A percentile compares a stretch with the other conserved stretches of the same genome.
phyloP scores from a whole-genome alignment of 164 flowering plant species.

The Stephania japonica region DNA sequence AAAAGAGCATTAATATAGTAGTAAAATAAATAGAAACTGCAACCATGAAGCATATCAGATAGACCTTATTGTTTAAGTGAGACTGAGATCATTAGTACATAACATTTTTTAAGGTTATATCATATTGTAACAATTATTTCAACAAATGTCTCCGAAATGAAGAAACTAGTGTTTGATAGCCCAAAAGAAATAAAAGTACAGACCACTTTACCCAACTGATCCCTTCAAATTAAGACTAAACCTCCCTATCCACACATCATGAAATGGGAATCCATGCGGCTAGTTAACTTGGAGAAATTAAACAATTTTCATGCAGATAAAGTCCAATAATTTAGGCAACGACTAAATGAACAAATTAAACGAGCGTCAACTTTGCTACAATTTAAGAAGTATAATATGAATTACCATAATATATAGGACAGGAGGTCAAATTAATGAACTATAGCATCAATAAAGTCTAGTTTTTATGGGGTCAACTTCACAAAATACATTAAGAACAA shows the following conservation, averaged over 20 bases:
- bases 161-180: background rate
- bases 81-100: no score
- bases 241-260: no score
- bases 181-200: background rate
- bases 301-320: background rate
- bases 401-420: no score
- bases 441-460: no score
- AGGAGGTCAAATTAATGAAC: no score
- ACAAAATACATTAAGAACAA: no score
- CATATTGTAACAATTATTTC: background rate
- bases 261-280: background rate
- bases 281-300: background rate
- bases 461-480: no score
- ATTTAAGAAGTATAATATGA: no score
- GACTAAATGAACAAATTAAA: background rate
- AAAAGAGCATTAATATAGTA: conserved; percentile 4
- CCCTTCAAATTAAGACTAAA: no score
- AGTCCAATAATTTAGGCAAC: background rate
- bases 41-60: background rate
- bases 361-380: background rate
- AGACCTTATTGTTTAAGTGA: no score
- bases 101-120: no score
- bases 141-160: background rate
- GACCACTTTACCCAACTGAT: background rate
- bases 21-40: background rate